phyloP scores from a whole-genome alignment of 371 early-diverging fungal genomes.

The Mucor lusitanicus region DNA sequence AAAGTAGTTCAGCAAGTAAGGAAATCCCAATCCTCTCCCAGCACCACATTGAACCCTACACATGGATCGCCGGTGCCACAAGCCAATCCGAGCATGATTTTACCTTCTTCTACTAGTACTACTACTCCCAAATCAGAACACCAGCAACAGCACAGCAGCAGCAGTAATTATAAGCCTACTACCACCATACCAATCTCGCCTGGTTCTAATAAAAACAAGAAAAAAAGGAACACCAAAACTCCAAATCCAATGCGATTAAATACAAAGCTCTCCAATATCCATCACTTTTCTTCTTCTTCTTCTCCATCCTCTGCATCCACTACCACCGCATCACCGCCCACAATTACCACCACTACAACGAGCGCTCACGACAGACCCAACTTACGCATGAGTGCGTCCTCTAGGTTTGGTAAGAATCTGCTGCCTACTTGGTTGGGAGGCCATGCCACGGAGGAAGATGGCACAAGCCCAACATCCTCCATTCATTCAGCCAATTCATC shows the following conservation, averaged over 20 bases:
- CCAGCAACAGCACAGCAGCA: background rate
- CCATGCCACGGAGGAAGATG: conserved; percentile 9
- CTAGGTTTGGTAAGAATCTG: conserved; percentile 44
- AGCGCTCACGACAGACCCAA: conserved; percentile 20
- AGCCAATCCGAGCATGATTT: background rate
- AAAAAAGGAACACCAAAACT: background rate
- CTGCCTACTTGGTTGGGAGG: conserved; percentile 48
- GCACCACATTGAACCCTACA: background rate
- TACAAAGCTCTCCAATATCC: conserved; percentile 1
- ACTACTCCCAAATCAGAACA: conserved; percentile 5
- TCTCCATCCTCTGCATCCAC: background rate
- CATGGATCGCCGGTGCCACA: background rate
- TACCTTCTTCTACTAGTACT: background rate
- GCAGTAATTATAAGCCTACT: too few species aligned
- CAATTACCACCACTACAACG: conserved; percentile 2
- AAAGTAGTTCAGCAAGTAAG: conserved; percentile 14
- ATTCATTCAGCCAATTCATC: background rate
- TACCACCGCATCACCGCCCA: too few species aligned
- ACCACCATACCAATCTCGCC: background rate
- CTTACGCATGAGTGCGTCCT: conserved; percentile 34
- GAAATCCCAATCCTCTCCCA: conserved; percentile 23
- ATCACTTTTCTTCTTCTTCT: conserved; percentile 7
- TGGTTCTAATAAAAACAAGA: conserved; percentile 12
- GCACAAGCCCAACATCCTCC: conserved; percentile 6
- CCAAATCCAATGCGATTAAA: conserved; percentile 10